A percentile compares a stretch with the other conserved stretches of the same genome.
Conservation (phyloP, 2,329 filamentous ascomycete species). For the Paraphaeosphaeria minitans region DNA sequence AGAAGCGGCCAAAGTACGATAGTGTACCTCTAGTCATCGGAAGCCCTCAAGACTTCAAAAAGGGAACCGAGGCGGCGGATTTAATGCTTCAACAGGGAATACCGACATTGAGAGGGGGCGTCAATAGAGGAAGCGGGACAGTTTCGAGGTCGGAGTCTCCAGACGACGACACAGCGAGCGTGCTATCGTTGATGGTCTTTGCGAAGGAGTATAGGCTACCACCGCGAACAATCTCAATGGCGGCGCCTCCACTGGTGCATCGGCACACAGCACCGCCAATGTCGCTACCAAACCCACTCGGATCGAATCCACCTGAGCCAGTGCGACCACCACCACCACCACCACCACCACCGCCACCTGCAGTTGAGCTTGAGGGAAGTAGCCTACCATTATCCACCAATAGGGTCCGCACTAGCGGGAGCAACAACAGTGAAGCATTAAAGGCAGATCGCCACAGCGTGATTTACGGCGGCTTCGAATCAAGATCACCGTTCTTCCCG, state of each 20-base stretch:
- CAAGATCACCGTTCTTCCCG: neutral
- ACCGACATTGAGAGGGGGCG: neutral
- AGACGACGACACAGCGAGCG: neutral
- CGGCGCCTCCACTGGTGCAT: neutral
- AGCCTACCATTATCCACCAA: neutral
- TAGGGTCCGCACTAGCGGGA: neutral
- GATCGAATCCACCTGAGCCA: constrained; percentile 2
- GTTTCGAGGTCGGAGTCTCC: neutral
- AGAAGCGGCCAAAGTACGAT: neutral
- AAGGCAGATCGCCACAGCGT: neutral
- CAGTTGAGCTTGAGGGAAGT: neutral
- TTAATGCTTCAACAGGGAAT: neutral
- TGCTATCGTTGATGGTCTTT: neutral
- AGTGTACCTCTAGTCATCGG: constrained; percentile 1
- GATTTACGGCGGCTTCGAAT: neutral
- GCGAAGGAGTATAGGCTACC: neutral
- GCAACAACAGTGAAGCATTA: neutral
- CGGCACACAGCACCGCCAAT: neutral
- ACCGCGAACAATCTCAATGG: neutral
- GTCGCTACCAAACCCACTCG: neutral
- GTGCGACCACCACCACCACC: neutral
- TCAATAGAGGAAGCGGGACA: neutral
- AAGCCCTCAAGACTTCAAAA: neutral
- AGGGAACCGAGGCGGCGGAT: neutral
- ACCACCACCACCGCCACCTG: neutral